phyloP scores from a whole-genome alignment of 805 yeast genomes.

The Ascoidea asiatica region DNA sequence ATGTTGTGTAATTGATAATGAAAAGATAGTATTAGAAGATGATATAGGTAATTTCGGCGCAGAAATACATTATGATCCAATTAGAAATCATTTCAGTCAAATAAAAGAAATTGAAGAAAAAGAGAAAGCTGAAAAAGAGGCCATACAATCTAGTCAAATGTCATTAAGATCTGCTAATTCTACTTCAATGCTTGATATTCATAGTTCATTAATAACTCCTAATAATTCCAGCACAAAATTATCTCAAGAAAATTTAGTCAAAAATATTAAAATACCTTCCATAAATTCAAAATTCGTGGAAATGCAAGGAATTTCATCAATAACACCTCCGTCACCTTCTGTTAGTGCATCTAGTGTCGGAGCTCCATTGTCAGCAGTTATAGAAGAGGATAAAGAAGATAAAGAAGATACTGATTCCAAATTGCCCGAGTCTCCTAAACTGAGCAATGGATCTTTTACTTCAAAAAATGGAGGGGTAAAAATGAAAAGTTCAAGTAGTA shows the following conservation, averaged over 20 bases:
- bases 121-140: neutral
- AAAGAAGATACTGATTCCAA: too few species aligned
- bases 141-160: neutral
- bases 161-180: neutral
- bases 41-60: neutral
- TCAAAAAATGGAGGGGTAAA: neutral
- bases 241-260: neutral
- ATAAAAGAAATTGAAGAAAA: neutral
- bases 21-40: too few species aligned
- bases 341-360: neutral
- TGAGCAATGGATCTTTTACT: neutral
- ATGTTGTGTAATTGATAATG: neutral
- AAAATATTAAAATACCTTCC: too few species aligned
- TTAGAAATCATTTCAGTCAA: neutral
- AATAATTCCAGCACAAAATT: too few species aligned
- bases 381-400: neutral
- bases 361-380: neutral
- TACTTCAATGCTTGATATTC: neutral
- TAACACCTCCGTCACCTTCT: neutral
- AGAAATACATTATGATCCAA: neutral
- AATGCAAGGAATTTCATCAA: neutral
- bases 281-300: too few species aligned
- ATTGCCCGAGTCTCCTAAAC: neutral
- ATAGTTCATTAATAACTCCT: too few species aligned
- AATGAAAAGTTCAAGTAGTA: neutral